Base-by-base conservation (phyloP, 257 asterid species). In the Solanum etuberosum region DNA sequence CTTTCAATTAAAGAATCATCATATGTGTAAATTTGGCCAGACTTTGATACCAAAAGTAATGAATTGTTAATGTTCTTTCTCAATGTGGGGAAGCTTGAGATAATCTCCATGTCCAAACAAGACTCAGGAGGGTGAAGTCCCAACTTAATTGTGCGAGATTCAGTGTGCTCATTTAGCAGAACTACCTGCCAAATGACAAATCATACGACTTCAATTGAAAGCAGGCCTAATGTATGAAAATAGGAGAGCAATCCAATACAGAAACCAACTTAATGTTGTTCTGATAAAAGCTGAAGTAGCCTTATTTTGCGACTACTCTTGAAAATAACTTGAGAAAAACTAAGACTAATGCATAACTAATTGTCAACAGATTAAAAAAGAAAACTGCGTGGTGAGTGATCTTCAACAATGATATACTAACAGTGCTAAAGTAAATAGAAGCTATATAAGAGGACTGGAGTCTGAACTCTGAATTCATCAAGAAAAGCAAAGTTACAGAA, bases 81-180 rank as follows among this genome's bases (percentile, higher is more conserved):
- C 85, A 92, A 96, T 54, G 88, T 90, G 54, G 83, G 87, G 87
- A 92, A 88, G 92, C 91, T 91, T 12, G 94, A 89, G n/a, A 95
- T 85, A 87, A 94, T 89, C 90, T 92, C 98, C 93, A 97, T 61
- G 90, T 97, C 98, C 35, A 91, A 86, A 72, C 93, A 85, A 13
- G 95, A 76, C 90, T 97, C 98, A 0, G 92, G 91, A 14, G 89
- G 93, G 88, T 93, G 94, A 78, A 97, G 96, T 68, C 95, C 95
- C 76, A 95, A 48, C 90, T 95, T 97, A 54, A 94, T 88, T n/a
- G 96, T 94, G 80, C 98, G 98, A 85, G 96, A 86, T 90, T 95
- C 99, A 23, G 95, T 93, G 67, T 90, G 89, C 81, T 95, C 99
- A 83, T 93, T 97, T 87, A 95, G 88, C 83, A 95, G 89, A 91